A percentile compares a stretch with the other conserved stretches of the same genome.
phyloP scores from a whole-genome alignment of 2,329 filamentous ascomycete genomes.

The Zelopaecilomyces penicillatus region DNA sequence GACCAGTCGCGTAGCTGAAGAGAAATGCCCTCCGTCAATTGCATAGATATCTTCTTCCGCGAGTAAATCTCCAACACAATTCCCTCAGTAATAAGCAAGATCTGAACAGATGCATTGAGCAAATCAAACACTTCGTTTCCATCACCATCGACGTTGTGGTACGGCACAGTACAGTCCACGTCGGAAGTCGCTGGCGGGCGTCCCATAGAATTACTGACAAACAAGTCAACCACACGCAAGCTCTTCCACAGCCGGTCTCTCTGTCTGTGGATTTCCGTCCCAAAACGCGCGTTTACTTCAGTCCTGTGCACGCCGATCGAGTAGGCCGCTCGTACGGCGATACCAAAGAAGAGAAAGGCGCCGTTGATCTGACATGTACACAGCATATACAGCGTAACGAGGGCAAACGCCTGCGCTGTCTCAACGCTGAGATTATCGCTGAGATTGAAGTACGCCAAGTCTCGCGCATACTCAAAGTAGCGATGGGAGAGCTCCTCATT shows the following conservation, averaged over 20 bases:
- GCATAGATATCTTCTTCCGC: constrained; percentile 42
- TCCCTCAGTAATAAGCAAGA: constrained; percentile 41
- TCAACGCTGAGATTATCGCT: constrained; percentile 39
- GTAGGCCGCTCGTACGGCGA: constrained; percentile 44
- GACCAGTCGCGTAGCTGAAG: constrained; percentile 45
- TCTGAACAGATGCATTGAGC: constrained; percentile 44
- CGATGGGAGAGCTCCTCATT: constrained; percentile 33
- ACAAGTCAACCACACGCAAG: constrained; percentile 42
- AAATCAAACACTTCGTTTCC: constrained; percentile 35
- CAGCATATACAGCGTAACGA: constrained; percentile 47
- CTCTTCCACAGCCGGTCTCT: constrained; percentile 47
- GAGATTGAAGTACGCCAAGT: constrained; percentile 35
- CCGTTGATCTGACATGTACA: constrained; percentile 47
- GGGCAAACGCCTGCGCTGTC: constrained; percentile 41
- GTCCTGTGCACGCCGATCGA: constrained; percentile 45
- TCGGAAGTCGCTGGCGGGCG: constrained; percentile 45
- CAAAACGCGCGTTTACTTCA: constrained; percentile 46
- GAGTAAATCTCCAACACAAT: constrained; percentile 47
- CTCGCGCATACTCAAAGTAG: constrained; percentile 43
- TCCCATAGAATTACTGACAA: constrained; percentile 46
- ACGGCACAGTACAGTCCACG: constrained; percentile 45
- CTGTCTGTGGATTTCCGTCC: constrained; percentile 31
- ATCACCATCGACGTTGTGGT: constrained; percentile 26
- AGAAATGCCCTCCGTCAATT: constrained; percentile 46
- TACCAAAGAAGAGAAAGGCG: constrained; percentile 45